Percentiles rank a stretch among this genome's conserved stretches.
These are phyloP conservation scores for Hypoxylon rubiginosum DNA, from an alignment of 2,329 filamentous ascomycete genomes.

Conservation along the genomic window DNA sequence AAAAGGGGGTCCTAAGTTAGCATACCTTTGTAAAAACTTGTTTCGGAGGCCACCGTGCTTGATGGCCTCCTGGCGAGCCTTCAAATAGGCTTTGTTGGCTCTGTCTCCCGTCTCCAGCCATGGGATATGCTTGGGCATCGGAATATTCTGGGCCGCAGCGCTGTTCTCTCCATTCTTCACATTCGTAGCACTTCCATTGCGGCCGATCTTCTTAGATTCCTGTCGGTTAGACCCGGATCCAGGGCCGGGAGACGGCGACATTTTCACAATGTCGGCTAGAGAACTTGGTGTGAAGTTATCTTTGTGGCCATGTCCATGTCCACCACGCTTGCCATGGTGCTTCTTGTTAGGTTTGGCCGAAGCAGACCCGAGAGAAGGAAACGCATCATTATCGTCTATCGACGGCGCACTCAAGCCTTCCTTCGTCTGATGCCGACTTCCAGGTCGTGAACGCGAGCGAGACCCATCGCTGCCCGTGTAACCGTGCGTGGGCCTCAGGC, in stretches of 20 bases:
- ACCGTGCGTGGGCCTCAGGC: conserved; percentile 73
- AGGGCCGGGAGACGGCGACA: conserved; percentile 89
- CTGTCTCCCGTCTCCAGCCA: conserved; percentile 95
- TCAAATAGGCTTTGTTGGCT: conserved; percentile 94
- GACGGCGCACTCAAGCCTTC: conserved; percentile 78
- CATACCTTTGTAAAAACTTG: conserved; percentile 94
- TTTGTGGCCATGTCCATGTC: conserved; percentile 79
- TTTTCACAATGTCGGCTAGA: conserved; percentile 93
- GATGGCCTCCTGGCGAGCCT: conserved; percentile 94
- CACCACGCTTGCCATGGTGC: conserved; percentile 90
- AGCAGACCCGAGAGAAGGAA: conserved; percentile 87
- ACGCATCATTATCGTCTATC: conserved; percentile 95
- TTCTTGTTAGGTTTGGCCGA: conserved; percentile 85
- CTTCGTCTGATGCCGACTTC: conserved; percentile 78
- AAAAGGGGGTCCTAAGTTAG: conserved; percentile 2
- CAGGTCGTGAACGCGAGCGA: conserved; percentile 83
- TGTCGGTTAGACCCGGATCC: conserved; percentile 71
- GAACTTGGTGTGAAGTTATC: conserved; percentile 79
- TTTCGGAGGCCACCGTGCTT: conserved; percentile 97
- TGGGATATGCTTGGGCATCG: conserved; percentile 90
- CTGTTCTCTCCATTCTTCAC: conserved; percentile 81
- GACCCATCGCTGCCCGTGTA: conserved; percentile 68
- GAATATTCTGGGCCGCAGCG: conserved; percentile 84
- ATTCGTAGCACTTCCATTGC: conserved; percentile 75
- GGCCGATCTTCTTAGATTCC: conserved; percentile 69